Conservation (phyloP, 2,329 filamentous ascomycete species). For the Botrytis elliptica region DNA sequence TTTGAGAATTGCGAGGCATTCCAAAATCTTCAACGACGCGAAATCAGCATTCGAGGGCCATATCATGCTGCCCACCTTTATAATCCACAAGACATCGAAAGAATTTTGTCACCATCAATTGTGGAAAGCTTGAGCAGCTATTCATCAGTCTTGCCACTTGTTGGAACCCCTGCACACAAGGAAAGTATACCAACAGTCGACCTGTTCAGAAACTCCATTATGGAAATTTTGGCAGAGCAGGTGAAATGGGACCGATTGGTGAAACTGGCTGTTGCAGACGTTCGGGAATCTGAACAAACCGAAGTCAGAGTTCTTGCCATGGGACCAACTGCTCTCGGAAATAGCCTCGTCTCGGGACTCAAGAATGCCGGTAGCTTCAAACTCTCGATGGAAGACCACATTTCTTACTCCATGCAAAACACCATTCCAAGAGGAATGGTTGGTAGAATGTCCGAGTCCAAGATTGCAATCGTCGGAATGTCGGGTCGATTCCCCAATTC, state of each 20-base stretch:
- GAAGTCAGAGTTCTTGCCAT: slow-evolving; percentile 28
- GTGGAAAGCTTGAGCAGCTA: slow-evolving; percentile 19
- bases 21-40: slow-evolving; percentile 25
- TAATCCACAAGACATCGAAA: slow-evolving; percentile 29
- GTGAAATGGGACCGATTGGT: slow-evolving; percentile 28
- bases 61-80: slow-evolving; percentile 39
- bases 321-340: slow-evolving; percentile 30
- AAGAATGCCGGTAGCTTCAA: slow-evolving; percentile 19
- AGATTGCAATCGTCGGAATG: slow-evolving; percentile 74
- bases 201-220: slow-evolving; percentile 26
- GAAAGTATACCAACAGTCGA: slow-evolving; percentile 21
- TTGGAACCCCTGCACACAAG: slow-evolving; percentile 20
- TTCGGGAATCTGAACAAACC: slow-evolving; percentile 17
- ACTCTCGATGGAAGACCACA: slow-evolving; percentile 27
- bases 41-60: slow-evolving; percentile 32
- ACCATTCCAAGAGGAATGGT: slow-evolving; percentile 24
- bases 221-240: slow-evolving; percentile 26
- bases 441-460: slow-evolving; percentile 27
- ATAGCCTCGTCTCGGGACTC: slow-evolving; percentile 18
- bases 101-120: slow-evolving; percentile 27
- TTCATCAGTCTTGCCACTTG: slow-evolving; percentile 22
- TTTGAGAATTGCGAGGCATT: slow-evolving; percentile 21
- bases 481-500: slow-evolving; percentile 74
- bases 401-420: slow-evolving; percentile 25
- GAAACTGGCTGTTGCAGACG: slow-evolving; percentile 22